Evolutionary conservation across 2,329 filamentous ascomycete genomes (phyloP).

Genomic region (Thelonectria discophora): DNA sequence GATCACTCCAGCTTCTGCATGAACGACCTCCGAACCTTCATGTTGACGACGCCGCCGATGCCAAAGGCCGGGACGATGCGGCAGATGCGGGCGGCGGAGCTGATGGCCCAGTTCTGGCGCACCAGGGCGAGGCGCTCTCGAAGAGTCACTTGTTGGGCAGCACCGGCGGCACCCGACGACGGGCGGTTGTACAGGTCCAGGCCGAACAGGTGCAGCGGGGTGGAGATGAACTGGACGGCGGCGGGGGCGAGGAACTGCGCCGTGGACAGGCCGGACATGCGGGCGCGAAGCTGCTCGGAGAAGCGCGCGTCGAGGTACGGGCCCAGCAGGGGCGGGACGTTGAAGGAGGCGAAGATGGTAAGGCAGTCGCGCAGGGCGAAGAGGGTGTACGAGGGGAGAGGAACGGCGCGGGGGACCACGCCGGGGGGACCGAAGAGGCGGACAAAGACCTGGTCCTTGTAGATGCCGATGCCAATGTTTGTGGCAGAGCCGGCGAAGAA

Average conservation of each 20-base stretch:
- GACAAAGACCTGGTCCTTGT: constrained; percentile 89
- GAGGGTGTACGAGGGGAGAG: constrained; percentile 75
- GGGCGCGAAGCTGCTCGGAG: constrained; percentile 55
- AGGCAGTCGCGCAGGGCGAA: constrained; percentile 86
- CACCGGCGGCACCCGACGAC: constrained; percentile 28
- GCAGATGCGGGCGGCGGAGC: constrained; percentile 78
- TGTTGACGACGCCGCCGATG: constrained; percentile 86
- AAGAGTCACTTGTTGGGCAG: constrained; percentile 51
- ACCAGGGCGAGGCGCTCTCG: constrained; percentile 72
- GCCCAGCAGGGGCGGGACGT: constrained; percentile 81
- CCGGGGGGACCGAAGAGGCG: constrained; percentile 77
- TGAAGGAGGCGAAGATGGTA: constrained; percentile 93
- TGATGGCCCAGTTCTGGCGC: constrained; percentile 78
- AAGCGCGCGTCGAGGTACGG: constrained; percentile 69
- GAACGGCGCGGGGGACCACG: constrained; percentile 64
- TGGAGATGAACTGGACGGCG: constrained; percentile 79
- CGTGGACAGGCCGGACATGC: constrained; percentile 64
- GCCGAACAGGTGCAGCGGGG: constrained; percentile 85
- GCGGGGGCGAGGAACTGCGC: constrained; percentile 87
- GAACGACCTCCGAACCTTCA: constrained; percentile 70
- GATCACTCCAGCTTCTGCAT: constrained; percentile 67
- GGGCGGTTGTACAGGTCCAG: constrained; percentile 85
- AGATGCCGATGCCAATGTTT: constrained; percentile 86
- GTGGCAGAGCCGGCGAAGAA: constrained; percentile 82
- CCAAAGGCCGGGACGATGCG: constrained; percentile 91